These are phyloP conservation scores for Blastomyces parvus DNA, from an alignment of 2,329 filamentous ascomycete species.

Conservation along the genomic window DNA sequence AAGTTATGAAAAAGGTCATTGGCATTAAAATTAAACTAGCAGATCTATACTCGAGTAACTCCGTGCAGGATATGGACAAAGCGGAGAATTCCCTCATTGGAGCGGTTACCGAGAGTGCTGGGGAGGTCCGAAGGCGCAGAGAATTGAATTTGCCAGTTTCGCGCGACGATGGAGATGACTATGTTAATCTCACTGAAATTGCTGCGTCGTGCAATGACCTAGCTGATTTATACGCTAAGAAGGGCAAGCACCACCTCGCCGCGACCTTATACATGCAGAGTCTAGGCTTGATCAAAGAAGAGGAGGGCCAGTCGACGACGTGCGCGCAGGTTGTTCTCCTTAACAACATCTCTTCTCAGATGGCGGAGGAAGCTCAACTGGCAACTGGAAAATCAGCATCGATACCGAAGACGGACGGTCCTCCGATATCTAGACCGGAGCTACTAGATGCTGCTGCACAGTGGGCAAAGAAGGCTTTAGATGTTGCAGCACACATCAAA, in stretches of 20 bases:
- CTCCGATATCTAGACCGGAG: slow-evolving; percentile 47
- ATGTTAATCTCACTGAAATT: slow-evolving; percentile 33
- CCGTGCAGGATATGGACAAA: slow-evolving; percentile 62
- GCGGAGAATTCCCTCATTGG: slow-evolving; percentile 69
- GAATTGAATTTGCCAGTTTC: slow-evolving; percentile 58
- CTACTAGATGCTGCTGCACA: slow-evolving; percentile 60
- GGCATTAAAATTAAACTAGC: slow-evolving; percentile 74
- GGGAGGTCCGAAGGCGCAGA: slow-evolving; percentile 61
- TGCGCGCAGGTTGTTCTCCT: slow-evolving; percentile 70
- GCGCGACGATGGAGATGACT: slow-evolving; percentile 33
- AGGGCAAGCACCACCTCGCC: slow-evolving; percentile 67
- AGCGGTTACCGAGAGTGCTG: slow-evolving; percentile 70
- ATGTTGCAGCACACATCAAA: slow-evolving; percentile 55
- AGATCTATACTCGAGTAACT: slow-evolving; percentile 67
- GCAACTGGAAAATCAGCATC: slow-evolving; percentile 22
- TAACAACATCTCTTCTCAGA: slow-evolving; percentile 50
- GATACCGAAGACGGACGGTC: slow-evolving; percentile 26
- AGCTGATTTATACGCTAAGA: slow-evolving; percentile 64
- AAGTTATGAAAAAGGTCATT: slow-evolving; percentile 54
- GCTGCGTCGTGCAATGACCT: slow-evolving; percentile 46
- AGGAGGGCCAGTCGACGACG: slow-evolving; percentile 36
- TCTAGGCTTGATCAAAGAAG: slow-evolving; percentile 53
- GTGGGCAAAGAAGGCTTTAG: slow-evolving; percentile 71
- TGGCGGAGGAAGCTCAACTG: slow-evolving; percentile 27
- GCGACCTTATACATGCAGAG: slow-evolving; percentile 82